Evolutionary conservation across 73 alveolate genomes (phyloP).

Genomic region (Strombidium stylifer): DNA sequence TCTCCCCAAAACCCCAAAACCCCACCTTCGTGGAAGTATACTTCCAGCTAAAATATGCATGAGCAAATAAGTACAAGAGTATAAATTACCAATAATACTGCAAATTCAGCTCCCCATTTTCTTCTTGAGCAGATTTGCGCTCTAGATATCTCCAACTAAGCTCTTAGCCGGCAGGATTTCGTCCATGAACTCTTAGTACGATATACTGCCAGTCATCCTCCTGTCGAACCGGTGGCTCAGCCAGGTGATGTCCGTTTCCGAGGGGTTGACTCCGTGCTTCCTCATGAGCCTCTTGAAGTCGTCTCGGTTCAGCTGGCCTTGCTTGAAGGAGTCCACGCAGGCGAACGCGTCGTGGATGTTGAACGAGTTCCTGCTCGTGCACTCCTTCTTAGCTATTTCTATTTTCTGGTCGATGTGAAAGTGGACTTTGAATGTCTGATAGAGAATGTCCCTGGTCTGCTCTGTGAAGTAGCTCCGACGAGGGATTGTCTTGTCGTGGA

Average conservation of each 20-base stretch:
- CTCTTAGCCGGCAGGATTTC: conserved; percentile 39
- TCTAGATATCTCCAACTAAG: not conserved
- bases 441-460: conserved; percentile 18
- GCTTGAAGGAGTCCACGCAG: conserved; percentile 16
- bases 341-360: conserved; percentile 48
- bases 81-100: too few relatives aligned
- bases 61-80: too few relatives aligned
- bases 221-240: conserved; percentile 55
- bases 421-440: conserved; percentile 17
- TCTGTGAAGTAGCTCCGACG: conserved; percentile 22
- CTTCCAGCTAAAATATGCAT: too few relatives aligned
- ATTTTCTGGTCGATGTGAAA: conserved; percentile 17
- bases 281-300: conserved; percentile 26
- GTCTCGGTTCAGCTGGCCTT: conserved; percentile 36
- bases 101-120: too few relatives aligned
- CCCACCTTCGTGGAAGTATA: too few relatives aligned
- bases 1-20: too few relatives aligned
- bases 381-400: conserved; percentile 24
- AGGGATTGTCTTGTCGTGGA: conserved; percentile 1
- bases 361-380: conserved; percentile 31
- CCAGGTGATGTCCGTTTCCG: conserved; percentile 35
- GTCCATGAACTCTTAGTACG: conserved; percentile 34
- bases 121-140: too few relatives aligned
- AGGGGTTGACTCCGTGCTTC: conserved; percentile 39
- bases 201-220: conserved; percentile 47